Base-by-base conservation (phyloP, 345 rosid species). In the Clausena lansium region DNA sequence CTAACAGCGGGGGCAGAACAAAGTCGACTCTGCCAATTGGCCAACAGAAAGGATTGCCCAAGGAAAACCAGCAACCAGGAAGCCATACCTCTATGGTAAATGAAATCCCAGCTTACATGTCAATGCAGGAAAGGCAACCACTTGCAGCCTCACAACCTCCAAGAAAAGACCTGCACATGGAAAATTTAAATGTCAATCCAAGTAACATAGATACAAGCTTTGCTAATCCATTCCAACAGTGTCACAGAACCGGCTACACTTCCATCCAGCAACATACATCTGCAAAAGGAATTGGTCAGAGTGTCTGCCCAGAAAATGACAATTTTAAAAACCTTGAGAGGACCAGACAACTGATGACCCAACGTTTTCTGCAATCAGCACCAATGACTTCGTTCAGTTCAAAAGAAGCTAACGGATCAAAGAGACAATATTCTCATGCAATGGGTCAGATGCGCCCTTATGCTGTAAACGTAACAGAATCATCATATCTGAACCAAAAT, bases 381-480 rank as follows among this genome's bases (percentile, higher is more conserved):
- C 75, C 84, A 74, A 62, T 27, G 67, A 30, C 65, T 67, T 33
- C 78, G 59, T 45, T 84, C 68, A 73, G 83, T 60, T 76, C 17
- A 30, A 76, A 38, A 68, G 89, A 80, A 81, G 84, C 78, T 69
- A 83, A 79, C 47, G 86, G 89, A 41, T 81, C 82, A 76, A 87
- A 88, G 85, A 85, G 91, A 89, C 84, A 69, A 63, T 77, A 83
- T 64, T 55, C 61, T 76, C 84, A 72, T 39, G 77, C 75, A 30
- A 71, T 67, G 69, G 84, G 84, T 82, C 81, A 84, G 75, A 80
- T 41, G 75, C 83, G 76, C 59, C 78, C 71, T 13, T 32, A 59
- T 67, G 83, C 39, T 9, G 36, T 73, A 60, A 74, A 79, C 79
- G 66, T 82, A 75, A 71, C 55, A 28, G 78, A 45, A 70, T 65